Percentiles rank a stretch among this genome's conserved stretches.
Conservation (phyloP, 768 basidiomycete genomes). For the Mycena polygramma region DNA sequence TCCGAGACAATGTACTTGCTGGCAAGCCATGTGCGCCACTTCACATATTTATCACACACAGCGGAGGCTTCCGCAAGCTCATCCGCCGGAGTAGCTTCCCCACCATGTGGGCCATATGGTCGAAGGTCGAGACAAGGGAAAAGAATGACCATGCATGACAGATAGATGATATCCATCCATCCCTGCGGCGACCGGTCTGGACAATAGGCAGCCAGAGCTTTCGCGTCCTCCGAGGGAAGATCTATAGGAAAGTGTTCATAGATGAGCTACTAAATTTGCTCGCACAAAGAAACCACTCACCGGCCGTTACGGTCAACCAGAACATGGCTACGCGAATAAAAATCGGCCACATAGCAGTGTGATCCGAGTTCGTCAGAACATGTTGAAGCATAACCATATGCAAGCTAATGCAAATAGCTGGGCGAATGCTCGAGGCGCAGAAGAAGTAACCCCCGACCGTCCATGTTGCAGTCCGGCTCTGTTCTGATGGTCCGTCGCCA, state of each 20-base stretch:
- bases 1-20: not conserved
- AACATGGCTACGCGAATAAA: conserved; percentile 11
- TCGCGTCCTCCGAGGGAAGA: not conserved
- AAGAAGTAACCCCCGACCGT: conserved; percentile 9
- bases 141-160: conserved; percentile 8
- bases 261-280: not conserved
- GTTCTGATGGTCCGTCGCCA: not conserved
- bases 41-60: not conserved
- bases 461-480: not conserved
- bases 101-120: not conserved
- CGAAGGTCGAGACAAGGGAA: not conserved
- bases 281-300: not conserved
- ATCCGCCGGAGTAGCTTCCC: not conserved
- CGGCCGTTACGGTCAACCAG: not conserved
- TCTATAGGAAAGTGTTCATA: not conserved
- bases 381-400: conserved; percentile 16
- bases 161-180: conserved; percentile 18
- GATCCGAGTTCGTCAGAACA: conserved; percentile 15
- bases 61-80: not conserved
- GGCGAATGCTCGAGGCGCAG: not conserved
- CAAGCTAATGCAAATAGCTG: not conserved
- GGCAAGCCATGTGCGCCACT: not conserved
- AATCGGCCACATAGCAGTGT: conserved; percentile 5
- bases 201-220: not conserved
- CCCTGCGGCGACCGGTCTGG: conserved; percentile 2